Conservation (phyloP, 768 basidiomycete genomes). For the Tricholoma flavovirens region DNA sequence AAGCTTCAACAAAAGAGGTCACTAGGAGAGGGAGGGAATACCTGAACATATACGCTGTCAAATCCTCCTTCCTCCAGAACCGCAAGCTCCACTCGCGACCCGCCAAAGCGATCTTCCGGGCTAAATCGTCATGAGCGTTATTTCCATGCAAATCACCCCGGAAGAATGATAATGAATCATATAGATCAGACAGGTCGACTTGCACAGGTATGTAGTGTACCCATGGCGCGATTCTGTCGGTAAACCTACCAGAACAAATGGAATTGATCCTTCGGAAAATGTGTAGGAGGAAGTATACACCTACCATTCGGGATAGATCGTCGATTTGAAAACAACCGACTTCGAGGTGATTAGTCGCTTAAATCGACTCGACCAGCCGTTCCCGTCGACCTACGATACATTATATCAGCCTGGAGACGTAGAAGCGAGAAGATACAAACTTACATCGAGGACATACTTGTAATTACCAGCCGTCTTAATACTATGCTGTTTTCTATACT, state of each 20-base stretch:
- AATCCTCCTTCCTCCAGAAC: constrained; percentile 58
- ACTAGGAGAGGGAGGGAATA: constrained; percentile 15
- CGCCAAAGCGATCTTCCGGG: constrained; percentile 46
- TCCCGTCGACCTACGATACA: constrained; percentile 41
- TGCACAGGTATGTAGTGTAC: constrained; percentile 71
- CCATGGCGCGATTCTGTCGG: constrained; percentile 54
- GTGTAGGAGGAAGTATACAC: constrained; percentile 2
- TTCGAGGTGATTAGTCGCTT: constrained; percentile 56
- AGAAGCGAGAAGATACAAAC: constrained; percentile 19
- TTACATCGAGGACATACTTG: constrained; percentile 55
- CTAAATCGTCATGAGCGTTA: constrained; percentile 54
- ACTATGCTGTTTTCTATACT: constrained; percentile 38
- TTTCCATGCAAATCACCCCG: constrained; percentile 49
- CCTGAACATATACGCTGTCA: constrained; percentile 56
- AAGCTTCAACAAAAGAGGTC: background rate
- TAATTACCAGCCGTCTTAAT: constrained; percentile 40
- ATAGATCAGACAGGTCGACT: constrained; percentile 56
- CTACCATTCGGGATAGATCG: constrained; percentile 63
- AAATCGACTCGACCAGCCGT: constrained; percentile 62
- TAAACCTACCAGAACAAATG: constrained; percentile 33
- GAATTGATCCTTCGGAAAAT: background rate
- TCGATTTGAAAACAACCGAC: constrained; percentile 57
- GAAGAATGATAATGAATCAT: constrained; percentile 71
- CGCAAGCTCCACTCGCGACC: constrained; percentile 52
- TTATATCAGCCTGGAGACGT: background rate